phyloP scores from a whole-genome alignment of 768 basidiomycete species.

The Floccularia luteovirens region DNA sequence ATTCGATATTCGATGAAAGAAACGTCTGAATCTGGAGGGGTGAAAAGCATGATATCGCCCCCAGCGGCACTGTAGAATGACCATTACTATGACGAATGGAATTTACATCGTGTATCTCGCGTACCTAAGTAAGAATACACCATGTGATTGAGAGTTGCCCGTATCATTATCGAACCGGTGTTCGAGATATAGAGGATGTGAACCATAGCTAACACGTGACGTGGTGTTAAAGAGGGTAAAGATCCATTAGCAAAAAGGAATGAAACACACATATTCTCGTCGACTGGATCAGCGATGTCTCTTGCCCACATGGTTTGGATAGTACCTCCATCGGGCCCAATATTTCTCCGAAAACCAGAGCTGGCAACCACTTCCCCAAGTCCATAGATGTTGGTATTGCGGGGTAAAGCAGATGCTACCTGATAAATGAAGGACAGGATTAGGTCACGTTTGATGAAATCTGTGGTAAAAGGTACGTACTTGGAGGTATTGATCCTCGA shows the following conservation, averaged over 20 bases:
- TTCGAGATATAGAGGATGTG: constrained; percentile 66
- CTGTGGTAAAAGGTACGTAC: constrained; percentile 16
- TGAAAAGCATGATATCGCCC: constrained; percentile 62
- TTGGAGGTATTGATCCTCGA: constrained; percentile 78
- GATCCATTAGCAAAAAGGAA: not conserved
- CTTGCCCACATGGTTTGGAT: constrained; percentile 66
- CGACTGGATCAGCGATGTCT: constrained; percentile 53
- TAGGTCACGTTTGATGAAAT: not conserved
- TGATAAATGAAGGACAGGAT: constrained; percentile 12
- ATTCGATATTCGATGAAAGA: constrained; percentile 68
- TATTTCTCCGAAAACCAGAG: constrained; percentile 60
- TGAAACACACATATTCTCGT: constrained; percentile 52
- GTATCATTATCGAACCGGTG: constrained; percentile 54
- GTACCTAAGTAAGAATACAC: constrained; percentile 68
- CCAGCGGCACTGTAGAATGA: constrained; percentile 47
- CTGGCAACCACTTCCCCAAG: constrained; percentile 67
- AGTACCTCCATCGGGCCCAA: constrained; percentile 48
- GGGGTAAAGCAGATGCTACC: constrained; percentile 61
- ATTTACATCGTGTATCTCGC: not conserved
- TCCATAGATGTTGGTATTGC: constrained; percentile 69
- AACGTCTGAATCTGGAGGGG: constrained; percentile 41
- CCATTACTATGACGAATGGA: constrained; percentile 1
- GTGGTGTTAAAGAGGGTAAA: constrained; percentile 6
- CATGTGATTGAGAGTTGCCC: constrained; percentile 54
- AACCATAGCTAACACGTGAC: constrained; percentile 47